Evolutionary conservation across 768 basidiomycete genomes (phyloP).

Genomic region (Leucocoprinus leucothites): DNA sequence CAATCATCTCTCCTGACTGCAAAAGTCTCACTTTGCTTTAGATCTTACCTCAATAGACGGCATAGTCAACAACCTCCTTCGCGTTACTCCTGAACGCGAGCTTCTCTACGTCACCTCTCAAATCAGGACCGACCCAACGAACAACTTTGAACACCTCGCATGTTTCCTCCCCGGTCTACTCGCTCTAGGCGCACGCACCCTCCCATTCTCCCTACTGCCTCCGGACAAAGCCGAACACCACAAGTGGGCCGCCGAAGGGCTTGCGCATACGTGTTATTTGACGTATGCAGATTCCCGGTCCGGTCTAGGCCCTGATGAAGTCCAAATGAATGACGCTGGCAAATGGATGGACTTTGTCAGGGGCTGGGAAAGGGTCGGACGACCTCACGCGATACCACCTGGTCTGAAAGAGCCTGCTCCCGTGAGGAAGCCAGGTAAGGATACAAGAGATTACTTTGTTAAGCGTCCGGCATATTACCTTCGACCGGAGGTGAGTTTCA

Average conservation of each 20-base stretch:
- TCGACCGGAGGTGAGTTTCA: slow-evolving; percentile 44
- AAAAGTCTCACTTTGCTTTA: slow-evolving; percentile 28
- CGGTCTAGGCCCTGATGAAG: slow-evolving; percentile 62
- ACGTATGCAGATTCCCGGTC: slow-evolving; percentile 62
- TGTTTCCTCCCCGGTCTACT: slow-evolving; percentile 66
- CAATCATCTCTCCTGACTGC: slow-evolving; percentile 25
- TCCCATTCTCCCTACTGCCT: slow-evolving; percentile 26
- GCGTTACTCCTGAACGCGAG: slow-evolving; percentile 46
- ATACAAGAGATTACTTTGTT: slow-evolving; percentile 36
- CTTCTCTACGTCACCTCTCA: slow-evolving; percentile 59
- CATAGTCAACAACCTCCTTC: slow-evolving; percentile 52
- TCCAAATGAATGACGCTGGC: slow-evolving; percentile 30
- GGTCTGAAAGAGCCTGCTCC: slow-evolving; percentile 19
- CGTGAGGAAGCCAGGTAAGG: slow-evolving; percentile 11
- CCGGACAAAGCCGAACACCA: slow-evolving; percentile 40
- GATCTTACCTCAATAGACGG: slow-evolving; percentile 48
- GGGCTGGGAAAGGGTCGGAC: slow-evolving; percentile 40
- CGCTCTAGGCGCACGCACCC: slow-evolving; percentile 51
- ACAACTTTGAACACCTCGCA: slow-evolving; percentile 58
- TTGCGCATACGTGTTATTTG: slow-evolving; percentile 60
- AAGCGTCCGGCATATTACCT: slow-evolving; percentile 34
- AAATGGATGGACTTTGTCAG: slow-evolving; percentile 38
- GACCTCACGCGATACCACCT: slow-evolving; percentile 22
- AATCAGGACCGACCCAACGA: slow-evolving; percentile 27
- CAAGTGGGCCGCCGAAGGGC: slow-evolving; percentile 57